phyloP scores from a whole-genome alignment of 2,329 filamentous ascomycete genomes.

The Colletotrichum phormii region DNA sequence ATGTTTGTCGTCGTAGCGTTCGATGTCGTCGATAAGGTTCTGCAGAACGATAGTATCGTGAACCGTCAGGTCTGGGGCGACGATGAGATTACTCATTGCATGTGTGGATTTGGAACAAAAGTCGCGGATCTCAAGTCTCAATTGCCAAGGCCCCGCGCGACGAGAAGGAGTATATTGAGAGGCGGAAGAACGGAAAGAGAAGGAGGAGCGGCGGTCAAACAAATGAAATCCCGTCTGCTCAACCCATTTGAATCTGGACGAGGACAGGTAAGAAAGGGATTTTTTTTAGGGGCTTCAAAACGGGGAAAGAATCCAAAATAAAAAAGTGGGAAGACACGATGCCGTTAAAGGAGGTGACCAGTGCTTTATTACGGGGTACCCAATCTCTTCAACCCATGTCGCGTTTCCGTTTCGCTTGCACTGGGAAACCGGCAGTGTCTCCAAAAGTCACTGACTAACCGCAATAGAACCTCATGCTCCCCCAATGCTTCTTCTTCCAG shows the following conservation, averaged over 20 bases:
- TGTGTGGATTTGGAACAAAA: not conserved
- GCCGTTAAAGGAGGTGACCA: slow-evolving; percentile 8
- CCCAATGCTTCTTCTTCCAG: not conserved
- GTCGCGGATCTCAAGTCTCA: not conserved
- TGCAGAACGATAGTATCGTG: slow-evolving; percentile 10
- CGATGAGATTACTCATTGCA: slow-evolving; percentile 14
- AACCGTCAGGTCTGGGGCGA: slow-evolving; percentile 11
- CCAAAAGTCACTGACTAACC: not conserved
- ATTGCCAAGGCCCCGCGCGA: not conserved
- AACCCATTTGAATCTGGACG: not conserved
- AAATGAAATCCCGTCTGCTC: not conserved
- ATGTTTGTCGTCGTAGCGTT: slow-evolving; percentile 7
- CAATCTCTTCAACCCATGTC: slow-evolving; percentile 14
- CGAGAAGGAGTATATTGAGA: not conserved
- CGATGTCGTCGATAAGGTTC: slow-evolving; percentile 18
- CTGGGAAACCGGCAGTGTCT: not conserved
- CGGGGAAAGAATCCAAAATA: not conserved
- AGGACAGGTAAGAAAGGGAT: not conserved
- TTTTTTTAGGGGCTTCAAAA: not conserved
- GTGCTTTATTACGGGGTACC: slow-evolving; percentile 15
- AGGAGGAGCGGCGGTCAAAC: not conserved
- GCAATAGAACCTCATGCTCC: not conserved
- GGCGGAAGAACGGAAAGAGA: not conserved
- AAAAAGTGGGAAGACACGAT: slow-evolving; percentile 13
- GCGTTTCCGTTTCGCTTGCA: slow-evolving; percentile 9